Evolutionary conservation across 108 stramenopile genomes (phyloP), one percentile per base, ranked within the genome.

Genomic region (Parietichytrium sp.): DNA sequence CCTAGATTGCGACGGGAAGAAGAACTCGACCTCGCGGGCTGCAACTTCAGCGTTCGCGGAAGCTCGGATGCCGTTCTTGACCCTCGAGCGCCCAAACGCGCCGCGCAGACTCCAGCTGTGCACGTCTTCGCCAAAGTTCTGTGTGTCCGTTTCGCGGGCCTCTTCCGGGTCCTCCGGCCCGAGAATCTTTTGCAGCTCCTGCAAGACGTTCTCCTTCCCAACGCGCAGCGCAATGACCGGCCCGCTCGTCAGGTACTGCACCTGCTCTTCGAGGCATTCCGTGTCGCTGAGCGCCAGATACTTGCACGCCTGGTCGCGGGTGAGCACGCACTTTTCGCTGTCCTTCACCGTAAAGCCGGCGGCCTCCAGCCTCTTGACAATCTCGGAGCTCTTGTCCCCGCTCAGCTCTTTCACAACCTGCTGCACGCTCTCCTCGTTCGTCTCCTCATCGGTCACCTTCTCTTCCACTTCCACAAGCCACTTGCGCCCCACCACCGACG

Each of bases 401-500:
- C 38, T 42, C 29, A 72, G 33, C 6, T 23, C 61, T 42, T 72
- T 72, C 6, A 33, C 38, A 47, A 72, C 61, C 38, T n/a, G 16
- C 20, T 7, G 23, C 15, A 6, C 51, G 10, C 18, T 51, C 7
- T 54, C 79, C 6, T 30, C 53, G 31, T 8, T 20, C 31, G 36
- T 42, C 33, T 55, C 54, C 29, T 36, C 33, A 10, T 72, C 61
- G 3, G 36, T 45, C 38, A n/a, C 42, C 61, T 72, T 72, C 25
- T 72, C 61, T 42, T 45, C 38, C 38, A 3, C 13, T 25, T 72
- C 61, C 29, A 72, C 61, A 25, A 72, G 36, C 61, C 61, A 72
- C 25, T 20, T 33, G n/a, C 61, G 61, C 33, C 61, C 61, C 20
- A 42, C 45, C 1, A 72, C 61, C 23, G 38, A 72, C 20, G 61